Conservation (phyloP, 2,329 filamentous ascomycete genomes). For the Metarhizium rileyi region DNA sequence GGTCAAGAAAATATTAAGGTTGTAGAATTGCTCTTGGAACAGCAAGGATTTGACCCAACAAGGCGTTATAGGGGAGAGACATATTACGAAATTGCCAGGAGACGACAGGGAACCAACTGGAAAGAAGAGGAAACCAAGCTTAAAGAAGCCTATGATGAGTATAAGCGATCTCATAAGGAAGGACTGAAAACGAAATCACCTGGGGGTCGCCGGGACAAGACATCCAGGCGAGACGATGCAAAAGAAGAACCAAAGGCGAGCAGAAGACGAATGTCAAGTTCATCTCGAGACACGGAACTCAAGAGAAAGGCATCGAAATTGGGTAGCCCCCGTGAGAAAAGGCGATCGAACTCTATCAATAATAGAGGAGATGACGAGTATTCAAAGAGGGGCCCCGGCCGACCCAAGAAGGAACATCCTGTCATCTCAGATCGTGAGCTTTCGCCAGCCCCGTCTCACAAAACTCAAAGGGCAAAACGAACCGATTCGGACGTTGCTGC, state of each 20-base stretch:
- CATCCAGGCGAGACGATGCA: conserved; percentile 31
- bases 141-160: conserved; percentile 63
- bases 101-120: conserved; percentile 79
- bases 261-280: conserved; percentile 40
- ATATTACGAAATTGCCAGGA: conserved; percentile 79
- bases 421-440: conserved; percentile 43
- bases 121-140: conserved; percentile 77
- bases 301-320: conserved; percentile 34
- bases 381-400: conserved; percentile 41
- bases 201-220: conserved; percentile 28
- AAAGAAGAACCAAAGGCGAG: conserved; percentile 33
- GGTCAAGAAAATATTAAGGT: conserved; percentile 81
- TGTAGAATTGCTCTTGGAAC: conserved; percentile 67
- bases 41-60: conserved; percentile 73
- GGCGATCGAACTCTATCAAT: conserved; percentile 31
- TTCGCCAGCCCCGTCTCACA: conserved; percentile 38
- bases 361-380: conserved; percentile 37
- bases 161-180: conserved; percentile 43
- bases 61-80: conserved; percentile 65
- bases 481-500: conserved; percentile 43
- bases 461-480: conserved; percentile 40
- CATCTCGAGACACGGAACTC: conserved; percentile 33
- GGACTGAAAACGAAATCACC: conserved; percentile 41
- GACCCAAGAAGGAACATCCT: conserved; percentile 45
- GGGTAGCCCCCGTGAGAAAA: conserved; percentile 40